phyloP scores from a whole-genome alignment of 129 eudicot genomes.

The Helianthus tuberosus region DNA sequence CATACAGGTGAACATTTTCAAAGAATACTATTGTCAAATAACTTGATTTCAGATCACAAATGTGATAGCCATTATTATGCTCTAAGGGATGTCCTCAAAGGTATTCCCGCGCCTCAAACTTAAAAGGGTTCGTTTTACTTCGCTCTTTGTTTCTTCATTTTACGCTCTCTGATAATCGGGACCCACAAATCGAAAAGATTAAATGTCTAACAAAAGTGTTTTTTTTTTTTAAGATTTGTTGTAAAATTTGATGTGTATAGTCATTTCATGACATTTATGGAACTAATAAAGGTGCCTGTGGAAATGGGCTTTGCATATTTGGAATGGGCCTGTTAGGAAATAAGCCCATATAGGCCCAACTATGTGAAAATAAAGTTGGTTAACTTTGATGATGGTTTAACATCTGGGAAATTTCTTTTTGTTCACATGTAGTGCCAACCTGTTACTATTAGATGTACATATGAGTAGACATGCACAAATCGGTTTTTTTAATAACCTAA shows the following conservation, averaged over 20 bases:
- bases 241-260: slow-evolving; percentile 24
- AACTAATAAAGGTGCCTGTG: not conserved
- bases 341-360: slow-evolving; percentile 11
- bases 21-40: slow-evolving; percentile 69
- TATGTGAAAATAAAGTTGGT: slow-evolving; percentile 11
- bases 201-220: too few species aligned
- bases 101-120: slow-evolving; percentile 51
- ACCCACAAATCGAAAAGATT: not conserved
- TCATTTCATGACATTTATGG: not conserved
- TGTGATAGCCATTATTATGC: slow-evolving; percentile 91
- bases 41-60: slow-evolving; percentile 78
- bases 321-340: not conserved
- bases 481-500: too few species aligned
- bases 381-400: slow-evolving; percentile 5
- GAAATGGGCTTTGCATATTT: slow-evolving; percentile 17
- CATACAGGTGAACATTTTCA: slow-evolving; percentile 78
- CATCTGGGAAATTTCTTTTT: not conserved
- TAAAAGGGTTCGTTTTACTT: slow-evolving; percentile 9
- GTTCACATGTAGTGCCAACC: slow-evolving; percentile 7
- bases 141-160: not conserved
- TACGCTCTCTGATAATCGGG: not conserved
- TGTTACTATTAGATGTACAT: slow-evolving; percentile 1
- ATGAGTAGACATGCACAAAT: too few species aligned
- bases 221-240: slow-evolving; percentile 19
- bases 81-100: slow-evolving; percentile 84